Evolutionary conservation across 495 filamentous ascomycete genomes (phyloP).

Genomic region (Pseudomonodictys pantanalensis): DNA sequence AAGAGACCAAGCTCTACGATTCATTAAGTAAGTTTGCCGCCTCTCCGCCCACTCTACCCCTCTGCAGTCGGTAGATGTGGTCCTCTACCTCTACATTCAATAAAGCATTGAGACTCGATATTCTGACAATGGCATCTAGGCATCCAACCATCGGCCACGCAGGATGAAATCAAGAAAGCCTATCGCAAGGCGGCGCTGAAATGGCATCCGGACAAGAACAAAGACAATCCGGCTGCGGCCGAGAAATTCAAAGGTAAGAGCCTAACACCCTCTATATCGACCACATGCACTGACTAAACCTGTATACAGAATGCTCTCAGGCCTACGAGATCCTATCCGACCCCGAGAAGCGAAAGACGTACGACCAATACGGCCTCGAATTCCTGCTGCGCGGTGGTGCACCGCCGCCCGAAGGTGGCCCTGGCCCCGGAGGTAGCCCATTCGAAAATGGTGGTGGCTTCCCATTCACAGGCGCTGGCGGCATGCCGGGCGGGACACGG

Average conservation of each 20-base stretch:
- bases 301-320: slow-evolving; percentile 70
- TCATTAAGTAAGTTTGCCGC: slow-evolving; percentile 36
- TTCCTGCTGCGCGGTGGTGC: slow-evolving; percentile 83
- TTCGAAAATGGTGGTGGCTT: slow-evolving; percentile 49
- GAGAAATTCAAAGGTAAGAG: slow-evolving; percentile 79
- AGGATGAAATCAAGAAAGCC: slow-evolving; percentile 96
- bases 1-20: slow-evolving; percentile 47
- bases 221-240: slow-evolving; percentile 73
- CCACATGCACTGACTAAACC: slow-evolving; percentile 29
- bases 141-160: slow-evolving; percentile 72
- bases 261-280: slow-evolving; percentile 8
- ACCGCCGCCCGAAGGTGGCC: slow-evolving; percentile 59
- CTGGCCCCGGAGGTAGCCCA: slow-evolving; percentile 56
- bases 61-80: not conserved
- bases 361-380: slow-evolving; percentile 92
- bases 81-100: not conserved
- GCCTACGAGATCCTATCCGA: slow-evolving; percentile 98
- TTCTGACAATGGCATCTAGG: slow-evolving; percentile 33
- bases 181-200: slow-evolving; percentile 78
- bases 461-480: slow-evolving; percentile 56
- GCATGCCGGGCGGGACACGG: slow-evolving; percentile 48
- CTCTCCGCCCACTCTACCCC: slow-evolving; percentile 3
- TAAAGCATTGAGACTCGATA: not conserved
- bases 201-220: slow-evolving; percentile 96
- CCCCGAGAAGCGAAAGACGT: slow-evolving; percentile 93